Evolutionary conservation across 2,329 filamentous ascomycete genomes (phyloP).

Genomic region (Colletotrichum horii): DNA sequence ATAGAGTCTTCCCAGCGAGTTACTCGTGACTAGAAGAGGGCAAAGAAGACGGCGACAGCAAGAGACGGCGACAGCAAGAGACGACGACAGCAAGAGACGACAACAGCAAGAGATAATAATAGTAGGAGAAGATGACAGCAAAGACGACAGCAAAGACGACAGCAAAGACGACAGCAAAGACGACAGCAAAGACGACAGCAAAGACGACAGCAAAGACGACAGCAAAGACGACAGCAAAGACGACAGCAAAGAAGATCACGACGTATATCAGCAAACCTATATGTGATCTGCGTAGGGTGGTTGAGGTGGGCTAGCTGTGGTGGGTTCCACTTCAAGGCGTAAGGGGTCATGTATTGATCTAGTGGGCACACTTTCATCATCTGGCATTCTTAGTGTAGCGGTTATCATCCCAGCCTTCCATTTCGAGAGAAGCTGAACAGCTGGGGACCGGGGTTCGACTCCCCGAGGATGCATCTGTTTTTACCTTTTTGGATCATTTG

Average conservation of each 20-base stretch:
- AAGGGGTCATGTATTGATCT: not conserved
- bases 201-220: too few species aligned
- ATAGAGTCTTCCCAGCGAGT: not conserved
- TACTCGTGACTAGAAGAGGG: not conserved
- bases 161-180: not conserved
- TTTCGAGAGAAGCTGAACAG: not conserved
- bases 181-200: not conserved
- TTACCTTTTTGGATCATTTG: not conserved
- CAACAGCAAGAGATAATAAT: not conserved
- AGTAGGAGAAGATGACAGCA: too few species aligned
- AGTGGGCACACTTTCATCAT: not conserved
- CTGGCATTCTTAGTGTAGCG: not conserved
- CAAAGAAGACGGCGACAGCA: not conserved
- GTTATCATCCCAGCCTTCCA: constrained; percentile 1
- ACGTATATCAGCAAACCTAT: not conserved
- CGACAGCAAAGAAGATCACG: not conserved
- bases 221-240: not conserved
- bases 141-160: too few species aligned
- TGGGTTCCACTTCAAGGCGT: rapidly evolving
- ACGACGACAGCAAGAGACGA: not conserved
- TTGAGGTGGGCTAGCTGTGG: not conserved
- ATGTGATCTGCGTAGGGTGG: not conserved
- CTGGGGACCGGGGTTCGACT: not conserved
- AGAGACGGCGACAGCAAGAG: too few species aligned
- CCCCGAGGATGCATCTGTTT: not conserved